phyloP scores from a whole-genome alignment of 805 yeast species.

The Kuraishia ogatae region DNA sequence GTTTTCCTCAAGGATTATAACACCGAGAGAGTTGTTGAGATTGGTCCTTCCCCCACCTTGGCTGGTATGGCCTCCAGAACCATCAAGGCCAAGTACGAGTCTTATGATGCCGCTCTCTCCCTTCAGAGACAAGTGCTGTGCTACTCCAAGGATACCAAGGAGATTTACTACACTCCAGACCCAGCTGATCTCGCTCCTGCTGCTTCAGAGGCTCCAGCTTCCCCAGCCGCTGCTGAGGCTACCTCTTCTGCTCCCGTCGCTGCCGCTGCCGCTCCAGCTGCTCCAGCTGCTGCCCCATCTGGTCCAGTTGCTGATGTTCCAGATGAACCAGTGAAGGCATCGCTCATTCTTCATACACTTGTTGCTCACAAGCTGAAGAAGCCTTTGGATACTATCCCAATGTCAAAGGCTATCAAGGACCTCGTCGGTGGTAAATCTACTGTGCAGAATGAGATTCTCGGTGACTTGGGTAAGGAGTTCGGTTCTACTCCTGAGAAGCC shows the following conservation, averaged over 20 bases:
- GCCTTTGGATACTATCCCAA: slow-evolving; percentile 74
- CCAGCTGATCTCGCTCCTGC: slow-evolving; percentile 44
- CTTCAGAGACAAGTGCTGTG: slow-evolving; percentile 90
- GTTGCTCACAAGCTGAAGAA: slow-evolving; percentile 96
- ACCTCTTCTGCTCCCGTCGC: slow-evolving; percentile 46
- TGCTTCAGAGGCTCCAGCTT: slow-evolving; percentile 22
- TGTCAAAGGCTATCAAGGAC: slow-evolving; percentile 92
- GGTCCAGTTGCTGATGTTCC: slow-evolving; percentile 81
- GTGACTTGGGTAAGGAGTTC: slow-evolving; percentile 97
- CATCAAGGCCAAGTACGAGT: slow-evolving; percentile 88
- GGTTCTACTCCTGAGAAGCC: slow-evolving; percentile 98
- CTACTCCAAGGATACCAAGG: slow-evolving; percentile 93
- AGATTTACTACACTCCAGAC: slow-evolving; percentile 89
- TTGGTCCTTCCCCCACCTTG: slow-evolving; percentile 97
- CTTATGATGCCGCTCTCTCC: slow-evolving; percentile 95
- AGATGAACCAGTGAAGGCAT: slow-evolving; percentile 86
- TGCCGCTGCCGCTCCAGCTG: slow-evolving; percentile 50
- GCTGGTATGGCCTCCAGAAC: slow-evolving; percentile 99
- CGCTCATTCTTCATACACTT: slow-evolving; percentile 72
- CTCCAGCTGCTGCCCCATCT: slow-evolving; percentile 58
- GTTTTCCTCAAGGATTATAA: slow-evolving; percentile 89
- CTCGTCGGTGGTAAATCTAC: slow-evolving; percentile 98
- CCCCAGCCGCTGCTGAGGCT: slow-evolving; percentile 25
- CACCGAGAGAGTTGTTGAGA: slow-evolving; percentile 95
- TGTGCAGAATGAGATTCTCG: slow-evolving; percentile 95